phyloP scores from a whole-genome alignment of 2,329 filamentous ascomycete genomes.

The Helotiales sp. region DNA sequence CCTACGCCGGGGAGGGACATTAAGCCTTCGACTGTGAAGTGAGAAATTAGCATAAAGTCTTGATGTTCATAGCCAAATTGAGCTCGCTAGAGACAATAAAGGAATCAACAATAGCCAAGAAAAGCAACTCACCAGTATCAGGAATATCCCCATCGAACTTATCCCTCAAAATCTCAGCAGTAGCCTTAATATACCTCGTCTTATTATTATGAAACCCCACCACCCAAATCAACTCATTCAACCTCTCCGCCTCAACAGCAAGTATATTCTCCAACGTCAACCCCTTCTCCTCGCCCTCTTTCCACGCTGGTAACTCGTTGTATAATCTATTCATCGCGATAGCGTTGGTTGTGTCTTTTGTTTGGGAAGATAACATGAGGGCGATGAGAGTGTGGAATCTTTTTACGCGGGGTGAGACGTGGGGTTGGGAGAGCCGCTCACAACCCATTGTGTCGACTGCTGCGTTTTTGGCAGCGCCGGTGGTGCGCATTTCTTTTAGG shows the following conservation, averaged over 20 bases:
- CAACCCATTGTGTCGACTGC: slow-evolving; percentile 99
- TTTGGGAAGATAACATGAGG: slow-evolving; percentile 72
- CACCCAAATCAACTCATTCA: slow-evolving; percentile 65
- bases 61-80: too few relatives aligned
- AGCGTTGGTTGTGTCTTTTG: slow-evolving; percentile 72
- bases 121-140: slow-evolving; percentile 44
- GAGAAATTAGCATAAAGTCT: not conserved
- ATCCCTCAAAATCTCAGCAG: slow-evolving; percentile 61
- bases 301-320: slow-evolving; percentile 51
- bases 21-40: slow-evolving; percentile 52
- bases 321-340: slow-evolving; percentile 67
- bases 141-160: slow-evolving; percentile 65
- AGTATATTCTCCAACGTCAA: slow-evolving; percentile 66
- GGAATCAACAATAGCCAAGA: not conserved
- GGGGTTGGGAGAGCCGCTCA: slow-evolving; percentile 67
- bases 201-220: slow-evolving; percentile 79
- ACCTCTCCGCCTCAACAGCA: slow-evolving; percentile 53
- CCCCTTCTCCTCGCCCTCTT: slow-evolving; percentile 38
- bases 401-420: slow-evolving; percentile 49
- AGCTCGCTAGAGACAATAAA: too few relatives aligned
- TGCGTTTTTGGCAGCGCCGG: slow-evolving; percentile 64
- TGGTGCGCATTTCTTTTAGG: slow-evolving; percentile 73
- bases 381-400: slow-evolving; percentile 69
- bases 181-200: slow-evolving; percentile 67
- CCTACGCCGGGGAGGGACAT: slow-evolving; percentile 68